Percentiles rank a stretch among this genome's conserved stretches.
These are phyloP conservation scores for Colletotrichum musae DNA, from an alignment of 2,329 filamentous ascomycete species.

Conservation along the genomic window DNA sequence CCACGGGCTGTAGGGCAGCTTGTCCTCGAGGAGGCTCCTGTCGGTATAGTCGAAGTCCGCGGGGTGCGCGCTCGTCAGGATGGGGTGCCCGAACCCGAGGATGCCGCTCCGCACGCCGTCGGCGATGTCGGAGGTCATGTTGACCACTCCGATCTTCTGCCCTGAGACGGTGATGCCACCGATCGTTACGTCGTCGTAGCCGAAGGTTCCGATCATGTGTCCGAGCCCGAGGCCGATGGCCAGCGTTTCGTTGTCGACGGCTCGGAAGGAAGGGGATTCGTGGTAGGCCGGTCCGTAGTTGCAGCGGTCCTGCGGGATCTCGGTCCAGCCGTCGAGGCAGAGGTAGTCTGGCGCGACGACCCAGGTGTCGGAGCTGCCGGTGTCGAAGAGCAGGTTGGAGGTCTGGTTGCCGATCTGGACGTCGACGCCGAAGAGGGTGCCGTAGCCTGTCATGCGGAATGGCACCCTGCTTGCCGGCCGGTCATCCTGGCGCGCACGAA, in stretches of 20 bases:
- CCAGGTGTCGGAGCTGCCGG: constrained; percentile 42
- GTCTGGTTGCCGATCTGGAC: constrained; percentile 39
- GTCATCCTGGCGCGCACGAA: not conserved
- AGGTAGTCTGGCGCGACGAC: constrained; percentile 40
- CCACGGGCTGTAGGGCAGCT: constrained; percentile 15
- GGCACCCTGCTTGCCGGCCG: not conserved
- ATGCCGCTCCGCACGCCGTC: constrained; percentile 44
- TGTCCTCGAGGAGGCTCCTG: constrained; percentile 5
- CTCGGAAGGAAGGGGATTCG: constrained; percentile 6
- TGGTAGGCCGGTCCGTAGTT: constrained; percentile 37
- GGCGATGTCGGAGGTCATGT: constrained; percentile 41
- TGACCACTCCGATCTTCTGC: constrained; percentile 44
- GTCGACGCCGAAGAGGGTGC: constrained; percentile 43
- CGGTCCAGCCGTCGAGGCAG: constrained; percentile 32
- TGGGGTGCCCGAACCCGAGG: constrained; percentile 44
- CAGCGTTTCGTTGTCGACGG: constrained; percentile 47
- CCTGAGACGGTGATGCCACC: constrained; percentile 42
- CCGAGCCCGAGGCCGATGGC: constrained; percentile 43
- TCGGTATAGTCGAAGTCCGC: not conserved
- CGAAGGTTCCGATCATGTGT: constrained; percentile 42
- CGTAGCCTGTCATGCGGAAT: constrained; percentile 22
- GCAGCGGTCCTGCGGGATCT: constrained; percentile 35
- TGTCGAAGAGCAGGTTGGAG: constrained; percentile 42
- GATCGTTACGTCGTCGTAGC: constrained; percentile 39
- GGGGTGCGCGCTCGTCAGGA: constrained; percentile 43